Conservation (phyloP, 192 early-diverging fungal species). For the Pilaira anomala region DNA sequence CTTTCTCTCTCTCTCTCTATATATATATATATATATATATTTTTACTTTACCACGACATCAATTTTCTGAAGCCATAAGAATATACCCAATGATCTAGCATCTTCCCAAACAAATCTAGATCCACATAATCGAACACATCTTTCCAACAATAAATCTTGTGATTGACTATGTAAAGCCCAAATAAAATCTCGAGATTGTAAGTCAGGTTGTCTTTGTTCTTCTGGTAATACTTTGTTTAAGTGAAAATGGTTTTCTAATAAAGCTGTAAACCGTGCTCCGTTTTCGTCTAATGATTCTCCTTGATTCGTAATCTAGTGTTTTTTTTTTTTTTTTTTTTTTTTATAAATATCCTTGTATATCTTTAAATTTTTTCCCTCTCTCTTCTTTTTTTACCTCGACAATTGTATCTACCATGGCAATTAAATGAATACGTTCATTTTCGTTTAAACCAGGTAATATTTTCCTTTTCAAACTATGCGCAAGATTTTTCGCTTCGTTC, state of each 20-base stretch:
- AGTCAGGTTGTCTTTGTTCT: slow-evolving; percentile 39
- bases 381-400: slow-evolving; percentile 56
- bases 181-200: slow-evolving; percentile 65
- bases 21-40: background rate
- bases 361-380: too few relatives aligned
- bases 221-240: slow-evolving; percentile 51
- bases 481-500: slow-evolving; percentile 26
- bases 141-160: slow-evolving; percentile 73
- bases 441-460: slow-evolving; percentile 61
- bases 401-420: slow-evolving; percentile 76
- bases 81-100: slow-evolving; percentile 78
- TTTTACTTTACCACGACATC: slow-evolving; percentile 59
- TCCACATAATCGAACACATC: slow-evolving; percentile 47
- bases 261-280: slow-evolving; percentile 79
- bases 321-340: background rate
- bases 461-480: slow-evolving; percentile 52
- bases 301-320: slow-evolving; percentile 64
- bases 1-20: background rate
- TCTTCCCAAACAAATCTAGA: slow-evolving; percentile 76
- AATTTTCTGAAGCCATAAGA: slow-evolving; percentile 80
- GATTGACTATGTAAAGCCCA: slow-evolving; percentile 92
- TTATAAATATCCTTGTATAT: too few relatives aligned
- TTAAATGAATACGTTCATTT: slow-evolving; percentile 67
- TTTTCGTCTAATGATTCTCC: slow-evolving; percentile 78
- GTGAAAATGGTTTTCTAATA: slow-evolving; percentile 65